A percentile compares a stretch with the other conserved stretches of the same genome.
Conservation (phyloP, 2,329 filamentous ascomycete species). For the Colletotrichum scovillei region DNA sequence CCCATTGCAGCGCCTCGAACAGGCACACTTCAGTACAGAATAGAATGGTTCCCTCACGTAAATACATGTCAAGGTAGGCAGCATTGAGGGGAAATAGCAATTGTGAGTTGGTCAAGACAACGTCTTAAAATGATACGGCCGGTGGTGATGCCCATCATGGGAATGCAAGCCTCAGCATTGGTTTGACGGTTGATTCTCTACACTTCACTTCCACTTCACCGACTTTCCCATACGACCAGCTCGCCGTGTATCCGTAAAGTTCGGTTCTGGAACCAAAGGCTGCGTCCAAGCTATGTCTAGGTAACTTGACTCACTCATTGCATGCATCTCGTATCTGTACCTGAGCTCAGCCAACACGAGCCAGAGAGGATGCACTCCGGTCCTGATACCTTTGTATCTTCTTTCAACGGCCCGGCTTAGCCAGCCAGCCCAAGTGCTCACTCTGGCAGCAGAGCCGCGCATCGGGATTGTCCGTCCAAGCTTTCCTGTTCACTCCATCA, state of each 20-base stretch:
- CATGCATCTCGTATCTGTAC: constrained; percentile 22
- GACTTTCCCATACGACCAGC: constrained; percentile 5
- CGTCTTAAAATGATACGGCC: background rate
- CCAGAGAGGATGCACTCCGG: background rate
- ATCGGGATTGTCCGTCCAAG: background rate
- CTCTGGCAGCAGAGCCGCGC: constrained; percentile 11
- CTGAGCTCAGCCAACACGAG: background rate
- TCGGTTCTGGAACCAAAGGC: background rate
- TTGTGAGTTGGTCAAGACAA: background rate
- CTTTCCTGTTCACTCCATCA: background rate
- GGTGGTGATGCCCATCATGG: background rate
- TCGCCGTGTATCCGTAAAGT: background rate
- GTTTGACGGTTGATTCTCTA: background rate
- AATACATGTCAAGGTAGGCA: no score
- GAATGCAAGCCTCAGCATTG: background rate
- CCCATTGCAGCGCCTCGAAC: no score
- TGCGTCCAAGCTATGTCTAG: constrained; percentile 6
- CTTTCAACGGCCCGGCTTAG: background rate
- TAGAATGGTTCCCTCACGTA: no score
- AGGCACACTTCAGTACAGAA: no score
- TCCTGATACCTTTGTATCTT: constrained; percentile 2
- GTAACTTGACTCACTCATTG: background rate
- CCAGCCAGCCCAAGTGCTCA: background rate
- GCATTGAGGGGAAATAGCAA: no score
- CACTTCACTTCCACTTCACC: constrained; percentile 1